Percentiles rank a stretch among this genome's conserved stretches.
Conservation (phyloP, 805 yeast genomes). For the Grigorovia humatica region DNA sequence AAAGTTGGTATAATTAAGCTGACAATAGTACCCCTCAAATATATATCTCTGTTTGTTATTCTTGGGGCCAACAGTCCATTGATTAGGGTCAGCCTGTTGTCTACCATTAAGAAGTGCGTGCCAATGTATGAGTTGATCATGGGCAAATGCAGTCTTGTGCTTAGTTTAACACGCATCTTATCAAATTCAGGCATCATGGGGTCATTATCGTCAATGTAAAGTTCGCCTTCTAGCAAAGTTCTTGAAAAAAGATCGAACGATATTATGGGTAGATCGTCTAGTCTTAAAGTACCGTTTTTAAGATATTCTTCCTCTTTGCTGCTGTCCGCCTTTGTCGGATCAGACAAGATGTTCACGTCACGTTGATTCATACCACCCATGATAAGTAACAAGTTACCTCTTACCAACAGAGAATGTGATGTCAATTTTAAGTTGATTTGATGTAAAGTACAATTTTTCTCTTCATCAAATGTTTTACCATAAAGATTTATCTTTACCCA, state of each 20-base stretch:
- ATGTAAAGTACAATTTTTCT: slow-evolving; percentile 6
- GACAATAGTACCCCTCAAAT: slow-evolving; percentile 14
- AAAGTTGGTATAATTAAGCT: background rate
- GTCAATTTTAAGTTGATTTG: slow-evolving; percentile 15
- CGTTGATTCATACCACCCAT: slow-evolving; percentile 25
- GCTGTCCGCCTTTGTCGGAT: background rate
- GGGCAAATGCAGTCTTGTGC: background rate
- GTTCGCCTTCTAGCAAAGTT: background rate
- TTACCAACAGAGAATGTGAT: slow-evolving; percentile 20
- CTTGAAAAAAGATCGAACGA: slow-evolving; percentile 2
- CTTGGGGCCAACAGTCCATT: slow-evolving; percentile 20
- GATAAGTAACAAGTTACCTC: slow-evolving; percentile 16
- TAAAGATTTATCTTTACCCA: slow-evolving; percentile 28
- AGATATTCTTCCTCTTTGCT: background rate
- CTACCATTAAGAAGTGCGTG: slow-evolving; percentile 4
- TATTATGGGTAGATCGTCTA: slow-evolving; percentile 1
- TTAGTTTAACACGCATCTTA: background rate
- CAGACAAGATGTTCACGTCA: slow-evolving; percentile 17
- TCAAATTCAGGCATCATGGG: background rate
- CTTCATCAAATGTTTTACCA: slow-evolving; percentile 4
- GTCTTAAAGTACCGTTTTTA: background rate
- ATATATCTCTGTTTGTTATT: slow-evolving; percentile 6
- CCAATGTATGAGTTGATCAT: background rate
- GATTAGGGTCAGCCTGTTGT: slow-evolving; percentile 13
- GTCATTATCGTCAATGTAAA: background rate